phyloP scores from a whole-genome alignment of 495 filamentous ascomycete species.

The Immersiella caudata region DNA sequence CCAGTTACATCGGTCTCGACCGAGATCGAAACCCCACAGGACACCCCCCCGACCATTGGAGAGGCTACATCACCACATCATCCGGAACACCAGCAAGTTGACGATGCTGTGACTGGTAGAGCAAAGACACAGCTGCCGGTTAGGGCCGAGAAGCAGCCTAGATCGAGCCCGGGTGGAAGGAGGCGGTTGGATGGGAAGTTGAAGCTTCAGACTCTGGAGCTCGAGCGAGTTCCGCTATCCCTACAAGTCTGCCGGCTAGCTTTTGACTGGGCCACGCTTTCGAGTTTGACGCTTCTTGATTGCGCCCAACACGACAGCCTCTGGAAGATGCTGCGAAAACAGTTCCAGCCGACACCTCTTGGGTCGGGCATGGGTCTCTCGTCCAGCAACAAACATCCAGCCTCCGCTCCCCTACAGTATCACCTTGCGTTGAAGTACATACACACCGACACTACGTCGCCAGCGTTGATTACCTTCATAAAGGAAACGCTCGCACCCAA shows the following conservation, averaged over 20 bases:
- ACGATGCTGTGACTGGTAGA: not conserved
- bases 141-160: not conserved
- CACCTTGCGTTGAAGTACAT: conserved; percentile 75
- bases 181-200: conserved; percentile 56
- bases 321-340: conserved; percentile 76
- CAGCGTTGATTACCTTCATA: conserved; percentile 77
- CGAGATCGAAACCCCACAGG: not conserved
- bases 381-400: conserved; percentile 25
- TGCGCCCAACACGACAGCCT: conserved; percentile 78
- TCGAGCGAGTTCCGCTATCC: conserved; percentile 80
- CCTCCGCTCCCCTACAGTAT: conserved; percentile 55
- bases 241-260: conserved; percentile 67
- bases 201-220: conserved; percentile 73
- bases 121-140: not conserved
- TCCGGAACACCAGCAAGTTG: not conserved
- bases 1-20: conserved; percentile 11
- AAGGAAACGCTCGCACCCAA: conserved; percentile 86
- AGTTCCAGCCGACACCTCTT: conserved; percentile 63
- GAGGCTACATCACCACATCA: not conserved
- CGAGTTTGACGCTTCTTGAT: conserved; percentile 78
- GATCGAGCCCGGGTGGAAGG: conserved; percentile 16
- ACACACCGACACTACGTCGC: conserved; percentile 80
- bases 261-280: conserved; percentile 79
- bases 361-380: conserved; percentile 33
- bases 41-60: not conserved